Base-by-base conservation (phyloP, 768 basidiomycete genomes). In the Boletus rex-veris region DNA sequence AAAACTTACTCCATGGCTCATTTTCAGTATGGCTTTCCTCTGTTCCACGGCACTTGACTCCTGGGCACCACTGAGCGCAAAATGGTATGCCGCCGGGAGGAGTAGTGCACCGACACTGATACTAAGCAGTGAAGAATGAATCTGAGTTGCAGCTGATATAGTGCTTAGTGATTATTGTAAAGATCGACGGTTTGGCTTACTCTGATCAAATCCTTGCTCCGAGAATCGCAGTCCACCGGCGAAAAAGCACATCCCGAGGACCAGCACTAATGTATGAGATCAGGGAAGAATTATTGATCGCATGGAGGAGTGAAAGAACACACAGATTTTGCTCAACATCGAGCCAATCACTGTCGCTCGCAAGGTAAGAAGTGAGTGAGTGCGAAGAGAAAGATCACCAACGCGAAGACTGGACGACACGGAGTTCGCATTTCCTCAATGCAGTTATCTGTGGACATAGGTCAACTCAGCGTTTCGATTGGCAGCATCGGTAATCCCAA, bases 171-270 rank as follows among this genome's bases (percentile, higher is more conserved):
- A 46, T 16, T 41, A 15, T 15, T 14, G 8, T 19, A 14, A 8
- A 19, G 15, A 35, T 19, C 7, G 26, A 52, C 6, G 1, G 15
- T 21, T 35, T 15, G 35, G 75, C 87, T 64, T 58, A 89, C 89
- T 84, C 38, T 79, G 71, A 45, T 85, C 84, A 62, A 91, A 89
- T 1, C 85, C 89, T 71, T 92, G 90, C 60, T 91, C 86, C 18
- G 85, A 86, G 64, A 82, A 92, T 60, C 80, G 80, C 47, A 84
- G 72, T 18, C 90, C 90, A 52, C 90, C 90, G 19, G 87, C 89
- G 60, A 92, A 92, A 73, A 92, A 92, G 64, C 90, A 92, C 91
- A 93, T 91, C 45, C 91, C 91, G 30, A 92, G 77, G 16, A 93
- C 84, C 46, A 94, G 77, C 33, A 92, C 86, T 88, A 46, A 15